Percentiles rank a stretch among this genome's conserved stretches.
Evolutionary conservation across 164 flowering plant genomes (phyloP).

Genomic region (Liquidambar formosana): DNA sequence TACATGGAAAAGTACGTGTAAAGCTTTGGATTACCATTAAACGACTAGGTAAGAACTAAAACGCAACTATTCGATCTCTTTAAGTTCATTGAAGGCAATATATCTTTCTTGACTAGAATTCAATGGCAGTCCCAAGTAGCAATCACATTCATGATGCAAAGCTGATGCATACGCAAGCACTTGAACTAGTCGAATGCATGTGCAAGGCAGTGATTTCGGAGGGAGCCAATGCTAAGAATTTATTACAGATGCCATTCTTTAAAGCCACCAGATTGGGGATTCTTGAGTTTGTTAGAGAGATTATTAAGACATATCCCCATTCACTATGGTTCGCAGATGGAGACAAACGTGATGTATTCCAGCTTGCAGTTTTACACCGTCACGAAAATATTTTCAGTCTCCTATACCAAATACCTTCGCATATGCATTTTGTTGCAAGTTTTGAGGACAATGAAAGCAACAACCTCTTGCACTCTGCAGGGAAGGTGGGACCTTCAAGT

Average conservation of each 20-base stretch:
- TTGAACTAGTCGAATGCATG: too few species aligned
- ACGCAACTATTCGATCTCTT: too few species aligned
- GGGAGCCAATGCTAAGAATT: not conserved
- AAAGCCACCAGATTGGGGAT: slow-evolving; percentile 1
- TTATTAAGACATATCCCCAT: not conserved
- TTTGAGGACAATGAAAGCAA: not conserved
- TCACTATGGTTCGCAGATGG: not conserved
- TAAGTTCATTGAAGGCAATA: too few species aligned
- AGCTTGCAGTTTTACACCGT: not conserved
- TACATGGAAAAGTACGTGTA: too few species aligned
- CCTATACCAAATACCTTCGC: not conserved
- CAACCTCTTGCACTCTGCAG: slow-evolving; percentile 14
- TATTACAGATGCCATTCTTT: not conserved
- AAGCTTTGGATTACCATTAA: too few species aligned
- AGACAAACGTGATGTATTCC: not conserved
- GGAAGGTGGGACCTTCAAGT: not conserved
- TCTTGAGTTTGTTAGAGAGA: not conserved
- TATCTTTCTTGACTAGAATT: too few species aligned
- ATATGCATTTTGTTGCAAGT: not conserved
- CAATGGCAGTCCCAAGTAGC: too few species aligned
- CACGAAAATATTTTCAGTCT: slow-evolving; percentile 4
- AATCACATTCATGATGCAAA: too few species aligned
- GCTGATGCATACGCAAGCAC: too few species aligned
- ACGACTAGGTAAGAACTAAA: too few species aligned
- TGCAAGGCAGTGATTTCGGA: too few species aligned